These are phyloP conservation scores for Cryptococcus sp. DNA, from an alignment of 1,284 basidiomycete species.

Conservation along the genomic window DNA sequence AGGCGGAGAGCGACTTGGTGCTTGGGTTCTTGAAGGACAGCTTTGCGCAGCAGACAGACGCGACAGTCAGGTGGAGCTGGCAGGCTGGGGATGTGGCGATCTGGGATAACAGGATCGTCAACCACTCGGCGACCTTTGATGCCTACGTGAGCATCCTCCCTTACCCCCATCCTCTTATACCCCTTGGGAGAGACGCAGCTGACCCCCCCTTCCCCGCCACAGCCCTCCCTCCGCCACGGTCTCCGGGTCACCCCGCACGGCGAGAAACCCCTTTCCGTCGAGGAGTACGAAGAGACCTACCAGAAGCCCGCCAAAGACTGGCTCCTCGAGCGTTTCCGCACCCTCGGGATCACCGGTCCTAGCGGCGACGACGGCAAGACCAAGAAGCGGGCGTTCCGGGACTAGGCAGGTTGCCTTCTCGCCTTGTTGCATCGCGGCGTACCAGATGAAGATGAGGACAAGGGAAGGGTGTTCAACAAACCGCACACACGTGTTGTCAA, in stretches of 20 bases:
- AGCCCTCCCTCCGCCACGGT: conserved; percentile 61
- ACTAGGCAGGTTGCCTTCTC: too few species aligned
- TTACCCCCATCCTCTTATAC: neutral
- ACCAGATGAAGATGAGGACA: neutral
- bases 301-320: conserved; percentile 45
- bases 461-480: too few species aligned
- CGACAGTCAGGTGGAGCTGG: conserved; percentile 42
- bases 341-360: conserved; percentile 36
- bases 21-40: conserved; percentile 67
- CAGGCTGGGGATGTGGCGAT: conserved; percentile 45
- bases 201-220: neutral
- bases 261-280: conserved; percentile 70
- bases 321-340: conserved; percentile 41
- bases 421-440: too few species aligned
- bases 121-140: conserved; percentile 63
- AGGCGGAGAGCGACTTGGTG: conserved; percentile 71
- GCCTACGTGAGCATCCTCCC: conserved; percentile 30
- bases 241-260: conserved; percentile 77
- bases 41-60: conserved; percentile 53
- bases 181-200: too few species aligned
- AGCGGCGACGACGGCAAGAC: conserved; percentile 39
- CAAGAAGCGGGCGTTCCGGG: conserved; percentile 42
- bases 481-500: too few species aligned
- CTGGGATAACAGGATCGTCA: conserved; percentile 57
- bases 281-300: conserved; percentile 61